Base-by-base conservation (phyloP, 768 basidiomycete genomes). In the Psilocybe tampanensis region DNA sequence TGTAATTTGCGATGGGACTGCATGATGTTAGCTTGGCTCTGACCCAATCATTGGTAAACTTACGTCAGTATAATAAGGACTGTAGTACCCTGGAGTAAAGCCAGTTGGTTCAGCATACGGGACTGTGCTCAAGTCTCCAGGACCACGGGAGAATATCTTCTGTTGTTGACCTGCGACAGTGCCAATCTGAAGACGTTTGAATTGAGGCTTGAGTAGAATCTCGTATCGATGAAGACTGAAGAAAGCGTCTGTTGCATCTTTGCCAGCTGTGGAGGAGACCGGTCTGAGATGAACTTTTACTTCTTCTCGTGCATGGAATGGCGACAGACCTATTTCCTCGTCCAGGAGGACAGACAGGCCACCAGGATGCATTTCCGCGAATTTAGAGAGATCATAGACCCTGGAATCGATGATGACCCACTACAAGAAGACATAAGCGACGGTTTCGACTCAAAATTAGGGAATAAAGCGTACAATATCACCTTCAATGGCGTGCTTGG, bases 41-140 rank as follows among this genome's bases (percentile, higher is more conserved):
- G 17, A 57, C 65, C 76, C 59, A 71, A 71, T 73, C 7, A 74
- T 74, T 23, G 11, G 23, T 5, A 18, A 23, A 45, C 39, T 13
- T n/a, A 96, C 74, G 22, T 88, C 77, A 55, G 86, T 86, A 64
- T 91, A 97, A 83, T 68, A 90, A 59, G 76, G 95, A 83, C 71
- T 83, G 66, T 87, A 77, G 75, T 85, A 94, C 17, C 86, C 89
- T 21, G 65, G 58, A 17, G 80, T 75, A 51, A 95, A 72, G 91
- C 94, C 96, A 2, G 85, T 88, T 3, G 95, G 90, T 68, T 97
- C 95, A 0, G 86, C 92, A 70, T 95, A 96, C 0, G 95, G 95
- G 0, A 96, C 88, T 39, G 76, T 74, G 60, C 89, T 91, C 48
- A 90, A 63, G 51, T 79, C 80, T 15, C 92, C 94, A 6, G 73